phyloP scores from a whole-genome alignment of 495 filamentous ascomycete species.

The Penicillium paxilli region DNA sequence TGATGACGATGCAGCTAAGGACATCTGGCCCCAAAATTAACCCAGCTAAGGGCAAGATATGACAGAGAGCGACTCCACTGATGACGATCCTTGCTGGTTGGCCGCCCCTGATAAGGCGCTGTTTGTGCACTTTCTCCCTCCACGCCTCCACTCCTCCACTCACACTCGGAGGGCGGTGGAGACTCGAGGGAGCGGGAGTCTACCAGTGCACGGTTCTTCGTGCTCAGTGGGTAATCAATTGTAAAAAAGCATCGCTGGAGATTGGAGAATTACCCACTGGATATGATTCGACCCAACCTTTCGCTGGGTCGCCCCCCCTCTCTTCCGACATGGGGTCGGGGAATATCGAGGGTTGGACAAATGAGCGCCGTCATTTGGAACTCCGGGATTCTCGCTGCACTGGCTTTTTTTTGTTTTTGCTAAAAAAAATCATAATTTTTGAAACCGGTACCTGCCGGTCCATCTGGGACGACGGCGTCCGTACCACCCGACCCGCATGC shows the following conservation, averaged over 20 bases:
- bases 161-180: slow-evolving; percentile 1
- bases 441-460: slow-evolving; percentile 5
- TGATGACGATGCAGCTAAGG: slow-evolving; percentile 6
- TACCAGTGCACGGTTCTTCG: slow-evolving; percentile 7
- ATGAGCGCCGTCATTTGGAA: neutral
- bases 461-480: slow-evolving; percentile 2
- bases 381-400: neutral
- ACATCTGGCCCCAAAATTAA: slow-evolving; percentile 7
- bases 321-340: slow-evolving; percentile 11
- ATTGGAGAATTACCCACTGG: neutral
- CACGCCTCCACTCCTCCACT: slow-evolving; percentile 2
- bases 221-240: neutral
- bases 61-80: slow-evolving; percentile 10
- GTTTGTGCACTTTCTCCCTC: neutral
- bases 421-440: no score
- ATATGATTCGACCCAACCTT: neutral
- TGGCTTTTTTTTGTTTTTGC: no score
- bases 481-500: slow-evolving; percentile 30
- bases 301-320: neutral
- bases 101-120: slow-evolving; percentile 11
- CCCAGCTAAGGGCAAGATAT: neutral
- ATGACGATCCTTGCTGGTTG: slow-evolving; percentile 21
- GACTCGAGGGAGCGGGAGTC: slow-evolving; percentile 6
- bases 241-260: neutral
- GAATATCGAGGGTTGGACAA: slow-evolving; percentile 22